phyloP scores from a whole-genome alignment of 163 green algal genomes.

The Coccomyxa subellipsoidea region DNA sequence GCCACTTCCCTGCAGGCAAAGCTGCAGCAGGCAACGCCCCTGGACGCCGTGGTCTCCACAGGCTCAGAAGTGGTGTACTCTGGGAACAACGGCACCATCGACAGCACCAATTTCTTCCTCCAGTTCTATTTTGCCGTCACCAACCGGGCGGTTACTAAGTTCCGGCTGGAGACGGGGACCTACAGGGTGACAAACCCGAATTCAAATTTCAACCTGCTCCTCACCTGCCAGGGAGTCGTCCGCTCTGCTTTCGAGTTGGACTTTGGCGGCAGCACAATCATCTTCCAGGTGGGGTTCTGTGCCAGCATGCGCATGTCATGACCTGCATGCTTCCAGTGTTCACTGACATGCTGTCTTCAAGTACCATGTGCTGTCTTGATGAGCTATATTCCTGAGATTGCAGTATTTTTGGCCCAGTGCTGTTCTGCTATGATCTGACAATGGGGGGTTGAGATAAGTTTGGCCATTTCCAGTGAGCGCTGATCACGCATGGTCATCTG shows the following conservation, averaged over 20 bases:
- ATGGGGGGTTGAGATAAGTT: no score
- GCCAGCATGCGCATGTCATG: no score
- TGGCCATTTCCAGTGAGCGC: no score
- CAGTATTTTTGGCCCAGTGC: no score
- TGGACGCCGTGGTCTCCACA: neutral
- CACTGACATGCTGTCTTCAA: no score
- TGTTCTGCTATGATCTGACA: no score
- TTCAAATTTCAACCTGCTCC: neutral
- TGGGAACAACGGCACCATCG: neutral
- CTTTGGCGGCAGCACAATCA: neutral
- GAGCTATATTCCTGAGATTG: no score
- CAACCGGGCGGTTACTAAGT: neutral
- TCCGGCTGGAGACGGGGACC: neutral
- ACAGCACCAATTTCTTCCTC: neutral
- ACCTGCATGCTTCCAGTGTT: no score
- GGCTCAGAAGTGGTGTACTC: neutral
- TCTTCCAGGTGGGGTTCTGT: neutral
- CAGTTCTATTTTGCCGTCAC: neutral
- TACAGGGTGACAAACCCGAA: neutral
- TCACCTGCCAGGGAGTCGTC: neutral
- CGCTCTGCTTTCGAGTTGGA: neutral
- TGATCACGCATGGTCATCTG: no score
- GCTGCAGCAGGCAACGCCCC: neutral
- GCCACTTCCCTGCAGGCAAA: neutral
- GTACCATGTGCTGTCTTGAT: no score